These are phyloP conservation scores for Calonectria hongkongensis DNA, from an alignment of 2,329 filamentous ascomycete genomes.

Conservation along the genomic window DNA sequence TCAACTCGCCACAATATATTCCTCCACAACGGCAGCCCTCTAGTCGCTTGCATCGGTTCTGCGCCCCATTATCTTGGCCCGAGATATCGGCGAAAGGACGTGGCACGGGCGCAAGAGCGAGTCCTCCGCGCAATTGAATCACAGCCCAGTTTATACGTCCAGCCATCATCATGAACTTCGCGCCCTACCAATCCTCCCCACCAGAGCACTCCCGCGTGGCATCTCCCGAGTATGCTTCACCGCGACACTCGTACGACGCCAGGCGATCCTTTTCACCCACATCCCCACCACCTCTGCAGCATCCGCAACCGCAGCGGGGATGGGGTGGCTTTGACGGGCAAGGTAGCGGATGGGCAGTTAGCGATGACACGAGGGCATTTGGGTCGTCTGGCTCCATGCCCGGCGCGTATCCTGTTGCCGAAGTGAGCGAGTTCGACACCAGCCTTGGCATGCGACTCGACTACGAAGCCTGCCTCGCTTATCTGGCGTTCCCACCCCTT, in stretches of 20 bases:
- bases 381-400: constrained; percentile 56
- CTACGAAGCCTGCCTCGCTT: constrained; percentile 93
- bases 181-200: constrained; percentile 94
- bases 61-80: too few relatives aligned
- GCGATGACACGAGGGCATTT: constrained; percentile 49
- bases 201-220: constrained; percentile 89
- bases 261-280: constrained; percentile 72
- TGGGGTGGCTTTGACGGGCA: constrained; percentile 68
- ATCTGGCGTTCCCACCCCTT: constrained; percentile 88
- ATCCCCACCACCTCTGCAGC: constrained; percentile 65
- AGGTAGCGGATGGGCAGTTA: constrained; percentile 55
- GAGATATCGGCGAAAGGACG: background rate
- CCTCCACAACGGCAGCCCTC: background rate
- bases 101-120: background rate
- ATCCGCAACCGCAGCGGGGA: constrained; percentile 74
- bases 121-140: constrained; percentile 21
- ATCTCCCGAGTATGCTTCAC: constrained; percentile 77
- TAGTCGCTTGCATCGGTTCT: background rate
- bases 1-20: background rate
- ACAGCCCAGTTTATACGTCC: background rate
- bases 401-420: constrained; percentile 63
- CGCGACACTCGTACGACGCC: constrained; percentile 74
- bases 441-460: constrained; percentile 90
- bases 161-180: constrained; percentile 86
- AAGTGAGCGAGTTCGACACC: constrained; percentile 91